Conservation (phyloP, 441 rosid genomes). For the Adansonia madagascariensis region DNA sequence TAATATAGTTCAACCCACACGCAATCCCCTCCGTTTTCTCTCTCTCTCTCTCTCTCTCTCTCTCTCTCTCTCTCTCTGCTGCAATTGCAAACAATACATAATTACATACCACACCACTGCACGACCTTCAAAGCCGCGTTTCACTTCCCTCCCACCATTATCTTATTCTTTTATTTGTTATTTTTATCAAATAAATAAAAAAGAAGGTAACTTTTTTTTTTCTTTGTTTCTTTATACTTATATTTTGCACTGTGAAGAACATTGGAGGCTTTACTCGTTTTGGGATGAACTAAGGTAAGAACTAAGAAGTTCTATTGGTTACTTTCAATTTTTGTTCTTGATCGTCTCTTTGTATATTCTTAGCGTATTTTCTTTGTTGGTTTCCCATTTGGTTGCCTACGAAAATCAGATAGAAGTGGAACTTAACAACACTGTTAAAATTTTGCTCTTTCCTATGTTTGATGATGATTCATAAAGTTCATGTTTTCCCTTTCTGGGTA, state of each 20-base stretch:
- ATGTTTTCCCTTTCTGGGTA: neutral
- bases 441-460: neutral
- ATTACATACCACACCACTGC: neutral
- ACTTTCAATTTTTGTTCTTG: neutral
- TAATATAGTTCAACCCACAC: conserved; percentile 50
- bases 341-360: conserved; percentile 5
- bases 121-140: conserved; percentile 49
- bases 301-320: neutral
- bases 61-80: conserved; percentile 33
- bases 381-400: neutral
- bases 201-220: neutral
- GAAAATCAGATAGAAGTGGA: neutral
- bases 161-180: neutral
- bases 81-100: conserved; percentile 24
- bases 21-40: conserved; percentile 43
- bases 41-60: conserved; percentile 33
- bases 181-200: conserved; percentile 11
- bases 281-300: conserved; percentile 46
- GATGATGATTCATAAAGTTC: neutral
- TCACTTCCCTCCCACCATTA: conserved; percentile 20
- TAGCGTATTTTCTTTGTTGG: neutral
- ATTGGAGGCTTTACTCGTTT: conserved; percentile 15
- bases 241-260: conserved; percentile 9
- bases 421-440: neutral
- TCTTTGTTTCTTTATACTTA: neutral